Evolutionary conservation across 2,329 filamentous ascomycete species (phyloP).

Genomic region (Apiospora hydei): DNA sequence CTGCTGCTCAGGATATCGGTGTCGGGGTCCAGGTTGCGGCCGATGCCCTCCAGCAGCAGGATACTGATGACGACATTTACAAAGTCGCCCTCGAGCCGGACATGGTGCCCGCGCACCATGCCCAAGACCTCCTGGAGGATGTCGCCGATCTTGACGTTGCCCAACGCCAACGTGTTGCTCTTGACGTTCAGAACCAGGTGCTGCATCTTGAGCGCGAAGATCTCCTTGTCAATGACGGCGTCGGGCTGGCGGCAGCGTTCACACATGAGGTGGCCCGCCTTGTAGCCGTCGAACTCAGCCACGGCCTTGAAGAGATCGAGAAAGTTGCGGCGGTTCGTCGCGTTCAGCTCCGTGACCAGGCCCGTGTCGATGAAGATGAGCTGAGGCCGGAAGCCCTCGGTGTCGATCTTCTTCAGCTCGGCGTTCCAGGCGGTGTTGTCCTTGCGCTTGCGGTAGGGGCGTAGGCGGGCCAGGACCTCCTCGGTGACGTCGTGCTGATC

Average conservation of each 20-base stretch:
- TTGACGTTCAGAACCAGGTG: conserved; percentile 93
- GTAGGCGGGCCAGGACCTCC: conserved; percentile 79
- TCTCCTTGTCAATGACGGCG: conserved; percentile 84
- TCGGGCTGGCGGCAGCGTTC: conserved; percentile 92
- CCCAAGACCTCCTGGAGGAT: conserved; percentile 87
- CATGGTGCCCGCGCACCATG: conserved; percentile 93
- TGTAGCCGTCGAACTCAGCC: conserved; percentile 96
- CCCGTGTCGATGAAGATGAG: conserved; percentile 98
- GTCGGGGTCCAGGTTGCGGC: conserved; percentile 83
- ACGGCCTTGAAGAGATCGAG: conserved; percentile 94
- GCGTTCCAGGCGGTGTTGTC: conserved; percentile 75
- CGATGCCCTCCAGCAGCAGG: conserved; percentile 91
- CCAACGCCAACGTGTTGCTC: conserved; percentile 86
- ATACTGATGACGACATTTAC: conserved; percentile 98
- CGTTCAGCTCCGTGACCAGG: conserved; percentile 91
- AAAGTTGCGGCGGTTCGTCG: conserved; percentile 86
- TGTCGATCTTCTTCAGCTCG: conserved; percentile 78
- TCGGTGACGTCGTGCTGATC: conserved; percentile 77
- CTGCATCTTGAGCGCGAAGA: conserved; percentile 97
- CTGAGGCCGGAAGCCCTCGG: conserved; percentile 90
- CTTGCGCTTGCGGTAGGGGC: conserved; percentile 70
- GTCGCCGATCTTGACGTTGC: conserved; percentile 95
- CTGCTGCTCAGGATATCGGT: conserved; percentile 87
- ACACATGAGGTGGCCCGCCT: conserved; percentile 93
- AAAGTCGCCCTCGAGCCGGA: conserved; percentile 94